Base-by-base conservation (phyloP, 2,329 filamentous ascomycete genomes). In the Diaporthe sp. region DNA sequence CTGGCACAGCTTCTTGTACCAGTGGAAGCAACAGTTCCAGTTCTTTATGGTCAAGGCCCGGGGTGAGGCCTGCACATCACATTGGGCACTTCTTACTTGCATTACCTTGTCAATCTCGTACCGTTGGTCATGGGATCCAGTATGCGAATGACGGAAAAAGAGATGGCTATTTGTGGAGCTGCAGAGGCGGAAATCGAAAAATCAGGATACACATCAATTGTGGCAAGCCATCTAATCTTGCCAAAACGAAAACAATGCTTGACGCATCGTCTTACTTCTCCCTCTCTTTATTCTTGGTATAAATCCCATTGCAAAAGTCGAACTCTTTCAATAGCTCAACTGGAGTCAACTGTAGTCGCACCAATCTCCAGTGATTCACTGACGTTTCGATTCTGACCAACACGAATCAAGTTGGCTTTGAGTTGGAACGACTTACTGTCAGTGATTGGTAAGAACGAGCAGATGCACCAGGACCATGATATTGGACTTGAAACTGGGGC, bases 251-350 rank as follows among this genome's bases (percentile, higher is more conserved):
- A 17, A 15, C 2, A 7, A 28, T 17, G 12, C 25, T 28, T 28
- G 13, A 12, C 1, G 12, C 4, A 7, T 25, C 7, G 1, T 49
- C 7, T 8, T 19, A 0, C 17, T 8, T 25, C 10, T 28, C 0
- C 8, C 0, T 53, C 13, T 25, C 13, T 28, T 7, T 5, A 13
- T 28, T 1, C 13, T 53, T 7, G 25, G 3, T 28, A 3, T 9
- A 31, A 55, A 1, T 3, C 28, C 28, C 4, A 22, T 22, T 34
- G 17, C 17, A 3, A 34, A 3, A 22, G 28, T 34, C 15, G 2
- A 34, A 17, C 15, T 34, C 6, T 15, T 28, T 58, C 15, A 37
- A 58, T 22, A 58, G 2, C 2, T 5, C 17, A 58, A 58, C 5
- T 7, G 13, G 15, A 31, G 2, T 17, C 12, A 55, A 31, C 19